Evolutionary conservation across 331 rosid species (phyloP), one percentile per base, ranked within the genome.

Genomic region (Quercus tomentella): DNA sequence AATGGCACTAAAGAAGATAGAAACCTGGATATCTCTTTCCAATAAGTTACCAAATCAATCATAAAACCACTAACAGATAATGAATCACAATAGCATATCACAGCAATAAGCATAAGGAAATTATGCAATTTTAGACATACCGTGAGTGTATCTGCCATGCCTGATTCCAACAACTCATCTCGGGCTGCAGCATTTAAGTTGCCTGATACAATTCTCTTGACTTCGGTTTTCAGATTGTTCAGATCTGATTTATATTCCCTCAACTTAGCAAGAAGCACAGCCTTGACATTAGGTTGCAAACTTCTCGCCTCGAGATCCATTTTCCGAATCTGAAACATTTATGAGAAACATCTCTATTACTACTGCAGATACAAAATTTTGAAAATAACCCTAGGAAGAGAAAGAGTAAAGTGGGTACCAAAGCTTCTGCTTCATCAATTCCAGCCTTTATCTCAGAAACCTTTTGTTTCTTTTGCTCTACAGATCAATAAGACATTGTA

Each of bases 291-390:
- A 54, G 99, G 98, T 80, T 86, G 99, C 96, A 96, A 90, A 87
- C 88, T 90, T 91, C 97, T 88, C 37, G 99, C 99, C 82, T 93
- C 98, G 4, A 96, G 92, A 92, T 96, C 99, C 99, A 96, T 93
- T 85, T 96, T 91, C 56, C 91, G 89, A 79, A 91, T 90, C 99
- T 96, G 83, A 79, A 87, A 79, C 54, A 33, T 58, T 84, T 56
- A 79, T 58, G 26, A 70, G 57, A 54, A 79, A 81, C 74, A 82
- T 20, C 70, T 5, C 55, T 72, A 69, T 78, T 74, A 74, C 67
- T 56, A 66, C 79, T 26, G 77, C 81, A 23, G 56, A 61, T 57
- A 60, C 20, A 54, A 43, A 72, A 73, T 25, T 75, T 70, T 58
- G 56, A 28, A 51, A 79, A 69, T 16, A 51, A 56, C 75, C 51